Evolutionary conservation across 441 rosid species (phyloP).

Genomic region (Lepidium campestre): DNA sequence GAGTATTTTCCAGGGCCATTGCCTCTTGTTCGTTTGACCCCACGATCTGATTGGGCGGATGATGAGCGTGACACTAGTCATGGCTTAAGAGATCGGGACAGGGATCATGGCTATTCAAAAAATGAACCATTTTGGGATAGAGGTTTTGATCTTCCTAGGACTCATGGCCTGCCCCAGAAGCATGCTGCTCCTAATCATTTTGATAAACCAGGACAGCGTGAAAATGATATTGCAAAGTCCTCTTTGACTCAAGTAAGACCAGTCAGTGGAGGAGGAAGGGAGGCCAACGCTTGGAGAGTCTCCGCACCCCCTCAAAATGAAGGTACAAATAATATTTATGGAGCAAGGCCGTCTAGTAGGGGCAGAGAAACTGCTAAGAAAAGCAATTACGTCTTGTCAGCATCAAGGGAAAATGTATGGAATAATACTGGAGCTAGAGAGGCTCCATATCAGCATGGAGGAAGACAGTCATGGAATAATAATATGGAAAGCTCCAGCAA

Average conservation of each 20-base stretch:
- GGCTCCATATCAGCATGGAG: conserved; percentile 47
- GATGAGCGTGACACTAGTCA: conserved; percentile 96
- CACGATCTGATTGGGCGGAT: conserved; percentile 98
- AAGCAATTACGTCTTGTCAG: conserved; percentile 37
- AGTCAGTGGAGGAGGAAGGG: conserved; percentile 63
- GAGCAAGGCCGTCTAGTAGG: conserved; percentile 38
- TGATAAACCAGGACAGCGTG: conserved; percentile 59
- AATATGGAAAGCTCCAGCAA: conserved; percentile 36
- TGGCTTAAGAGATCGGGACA: conserved; percentile 53
- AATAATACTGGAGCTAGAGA: conserved; percentile 59
- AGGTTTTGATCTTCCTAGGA: conserved; percentile 67
- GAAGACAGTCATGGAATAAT: conserved; percentile 61
- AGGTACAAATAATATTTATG: conserved; percentile 34
- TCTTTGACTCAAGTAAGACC: conserved; percentile 55
- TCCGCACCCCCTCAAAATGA: conserved; percentile 53
- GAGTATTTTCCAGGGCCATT: conserved; percentile 64
- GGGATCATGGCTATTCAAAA: conserved; percentile 56
- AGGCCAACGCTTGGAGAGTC: conserved; percentile 62
- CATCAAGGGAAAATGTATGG: conserved; percentile 40
- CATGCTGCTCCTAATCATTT: conserved; percentile 41
- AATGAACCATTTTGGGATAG: conserved; percentile 68
- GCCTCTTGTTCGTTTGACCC: conserved; percentile 70
- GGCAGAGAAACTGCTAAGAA: conserved; percentile 51
- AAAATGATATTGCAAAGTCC: conserved; percentile 53
- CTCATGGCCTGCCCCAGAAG: conserved; percentile 56